phyloP scores from a whole-genome alignment of 345 rosid species.

The Ceriops tagal region DNA sequence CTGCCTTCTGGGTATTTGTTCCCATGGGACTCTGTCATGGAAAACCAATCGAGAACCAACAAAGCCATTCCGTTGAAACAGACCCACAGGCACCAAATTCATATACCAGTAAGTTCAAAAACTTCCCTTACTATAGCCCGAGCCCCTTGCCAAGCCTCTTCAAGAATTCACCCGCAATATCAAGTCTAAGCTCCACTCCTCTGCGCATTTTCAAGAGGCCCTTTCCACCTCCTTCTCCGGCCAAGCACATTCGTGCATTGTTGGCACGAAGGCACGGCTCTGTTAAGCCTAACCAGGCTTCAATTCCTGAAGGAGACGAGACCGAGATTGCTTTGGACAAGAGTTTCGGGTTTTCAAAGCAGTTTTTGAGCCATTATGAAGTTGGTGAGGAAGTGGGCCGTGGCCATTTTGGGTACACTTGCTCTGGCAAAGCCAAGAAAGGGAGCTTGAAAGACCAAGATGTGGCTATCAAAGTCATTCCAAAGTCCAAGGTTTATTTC shows the following conservation, averaged over 20 bases:
- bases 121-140: slow-evolving; percentile 80
- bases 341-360: slow-evolving; percentile 76
- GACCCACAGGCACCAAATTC: slow-evolving; percentile 35
- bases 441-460: slow-evolving; percentile 80
- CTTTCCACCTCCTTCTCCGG: slow-evolving; percentile 97
- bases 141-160: slow-evolving; percentile 82
- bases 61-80: slow-evolving; percentile 37
- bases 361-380: slow-evolving; percentile 64
- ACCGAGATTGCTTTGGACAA: slow-evolving; percentile 75
- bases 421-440: slow-evolving; percentile 79
- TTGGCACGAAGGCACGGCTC: slow-evolving; percentile 83
- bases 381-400: slow-evolving; percentile 88
- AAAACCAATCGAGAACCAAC: slow-evolving; percentile 54
- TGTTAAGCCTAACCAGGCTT: slow-evolving; percentile 72
- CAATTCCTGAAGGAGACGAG: slow-evolving; percentile 83
- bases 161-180: slow-evolving; percentile 78
- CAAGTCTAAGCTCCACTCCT: slow-evolving; percentile 82
- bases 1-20: slow-evolving; percentile 15
- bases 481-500: slow-evolving; percentile 76
- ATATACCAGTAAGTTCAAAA: slow-evolving; percentile 48
- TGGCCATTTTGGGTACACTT: slow-evolving; percentile 92
- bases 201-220: slow-evolving; percentile 88
- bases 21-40: slow-evolving; percentile 94
- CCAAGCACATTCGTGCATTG: slow-evolving; percentile 83
- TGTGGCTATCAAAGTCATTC: slow-evolving; percentile 90